Conservation (phyloP, 768 basidiomycete species). For the Auricularia sp. region DNA sequence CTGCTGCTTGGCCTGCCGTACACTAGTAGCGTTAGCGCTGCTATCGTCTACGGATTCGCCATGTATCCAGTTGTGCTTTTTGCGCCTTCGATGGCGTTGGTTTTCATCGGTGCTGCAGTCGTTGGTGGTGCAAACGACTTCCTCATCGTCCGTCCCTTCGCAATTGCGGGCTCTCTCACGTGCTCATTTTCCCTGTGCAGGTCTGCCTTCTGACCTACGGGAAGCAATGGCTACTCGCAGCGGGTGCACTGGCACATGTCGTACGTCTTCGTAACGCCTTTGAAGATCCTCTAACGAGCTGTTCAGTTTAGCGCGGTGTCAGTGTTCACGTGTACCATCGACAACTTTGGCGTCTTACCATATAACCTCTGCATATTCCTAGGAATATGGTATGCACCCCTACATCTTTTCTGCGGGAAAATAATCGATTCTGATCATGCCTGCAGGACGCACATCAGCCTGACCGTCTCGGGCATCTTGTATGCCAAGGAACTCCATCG, state of each 20-base stretch:
- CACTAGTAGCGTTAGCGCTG: not conserved
- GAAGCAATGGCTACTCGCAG: not conserved
- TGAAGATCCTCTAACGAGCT: not conserved
- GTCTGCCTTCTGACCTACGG: not conserved
- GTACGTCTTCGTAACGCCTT: not conserved
- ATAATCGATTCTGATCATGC: not conserved
- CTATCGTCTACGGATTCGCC: not conserved
- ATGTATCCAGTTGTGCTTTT: not conserved
- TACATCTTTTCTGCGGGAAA: not conserved
- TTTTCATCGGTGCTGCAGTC: not conserved
- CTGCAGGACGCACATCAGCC: not conserved
- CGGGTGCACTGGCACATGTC: not conserved
- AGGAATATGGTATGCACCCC: not conserved
- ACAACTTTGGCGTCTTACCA: not conserved
- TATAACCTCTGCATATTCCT: slow-evolving; percentile 1
- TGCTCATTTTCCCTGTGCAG: not conserved
- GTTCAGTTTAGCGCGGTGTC: not conserved
- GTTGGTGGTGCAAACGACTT: not conserved
- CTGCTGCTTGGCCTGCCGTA: not conserved
- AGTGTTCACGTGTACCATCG: not conserved
- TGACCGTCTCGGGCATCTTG: not conserved
- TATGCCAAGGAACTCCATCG: not conserved
- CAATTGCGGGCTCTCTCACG: not conserved
- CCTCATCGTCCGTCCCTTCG: not conserved
- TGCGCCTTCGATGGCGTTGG: not conserved